phyloP scores from a whole-genome alignment of 768 basidiomycete genomes.

The Mycena maculata region DNA sequence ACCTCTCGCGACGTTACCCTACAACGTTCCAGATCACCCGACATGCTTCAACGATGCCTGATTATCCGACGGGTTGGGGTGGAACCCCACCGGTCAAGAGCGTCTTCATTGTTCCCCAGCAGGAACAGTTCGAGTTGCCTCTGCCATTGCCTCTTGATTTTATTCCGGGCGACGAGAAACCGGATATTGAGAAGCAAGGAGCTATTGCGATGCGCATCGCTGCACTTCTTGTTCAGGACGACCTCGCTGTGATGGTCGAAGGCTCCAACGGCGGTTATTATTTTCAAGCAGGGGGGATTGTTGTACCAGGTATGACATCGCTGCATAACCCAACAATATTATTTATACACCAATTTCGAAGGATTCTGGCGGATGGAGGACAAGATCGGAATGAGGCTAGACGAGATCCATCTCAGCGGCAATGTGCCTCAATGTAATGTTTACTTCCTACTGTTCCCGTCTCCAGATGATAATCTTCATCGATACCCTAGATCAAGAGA shows the following conservation, averaged over 20 bases:
- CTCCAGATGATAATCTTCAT: not conserved
- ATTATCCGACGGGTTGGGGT: constrained; percentile 51
- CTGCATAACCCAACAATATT: not conserved
- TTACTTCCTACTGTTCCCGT: constrained; percentile 40
- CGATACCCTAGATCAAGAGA: constrained; percentile 61
- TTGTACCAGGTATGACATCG: constrained; percentile 63
- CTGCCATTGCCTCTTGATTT: constrained; percentile 15
- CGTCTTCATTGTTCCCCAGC: constrained; percentile 63
- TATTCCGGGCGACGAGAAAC: constrained; percentile 5
- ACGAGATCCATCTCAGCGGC: constrained; percentile 78
- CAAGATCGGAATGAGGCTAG: constrained; percentile 78
- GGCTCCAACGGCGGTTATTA: constrained; percentile 77
- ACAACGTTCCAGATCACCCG: constrained; percentile 64
- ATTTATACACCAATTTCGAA: constrained; percentile 45
- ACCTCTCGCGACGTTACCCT: constrained; percentile 72
- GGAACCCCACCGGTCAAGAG: constrained; percentile 61
- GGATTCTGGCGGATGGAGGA: constrained; percentile 84
- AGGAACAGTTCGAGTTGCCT: constrained; percentile 55
- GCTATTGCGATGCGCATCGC: constrained; percentile 68
- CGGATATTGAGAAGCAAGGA: constrained; percentile 35
- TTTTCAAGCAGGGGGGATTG: constrained; percentile 79
- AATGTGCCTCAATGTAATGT: constrained; percentile 85
- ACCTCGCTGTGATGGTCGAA: constrained; percentile 71
- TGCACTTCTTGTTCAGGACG: constrained; percentile 71
- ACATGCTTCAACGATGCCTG: constrained; percentile 35